Percentiles rank a stretch among this genome's conserved stretches.
Evolutionary conservation across 352 stramenopile genomes (phyloP).

Genomic region (Saprolegnia diclina): DNA sequence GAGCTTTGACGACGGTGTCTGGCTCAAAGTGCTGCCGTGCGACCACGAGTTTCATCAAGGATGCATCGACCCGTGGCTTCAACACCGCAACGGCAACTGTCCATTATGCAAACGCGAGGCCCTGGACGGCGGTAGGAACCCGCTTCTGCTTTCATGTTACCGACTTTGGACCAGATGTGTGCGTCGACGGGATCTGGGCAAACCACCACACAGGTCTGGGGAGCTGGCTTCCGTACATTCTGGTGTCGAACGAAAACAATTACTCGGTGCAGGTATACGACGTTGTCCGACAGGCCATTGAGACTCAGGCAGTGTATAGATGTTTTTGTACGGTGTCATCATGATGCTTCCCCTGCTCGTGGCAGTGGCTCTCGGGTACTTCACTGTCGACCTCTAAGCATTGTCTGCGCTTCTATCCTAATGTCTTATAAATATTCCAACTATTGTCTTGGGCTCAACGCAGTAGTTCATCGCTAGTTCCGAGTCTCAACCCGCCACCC

Average conservation of each 20-base stretch:
- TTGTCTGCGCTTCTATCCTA: not conserved
- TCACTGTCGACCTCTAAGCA: not conserved
- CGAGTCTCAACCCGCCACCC: no score
- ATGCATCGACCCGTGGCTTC: slow-evolving; percentile 26
- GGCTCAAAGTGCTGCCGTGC: slow-evolving; percentile 23
- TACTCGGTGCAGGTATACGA: not conserved
- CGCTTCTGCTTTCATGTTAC: not conserved
- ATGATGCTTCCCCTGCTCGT: slow-evolving; percentile 4
- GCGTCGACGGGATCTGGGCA: not conserved
- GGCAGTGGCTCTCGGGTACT: not conserved
- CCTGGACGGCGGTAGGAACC: slow-evolving; percentile 5
- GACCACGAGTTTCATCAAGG: slow-evolving; percentile 19
- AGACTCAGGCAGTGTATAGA: not conserved
- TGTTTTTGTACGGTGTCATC: slow-evolving; percentile 5
- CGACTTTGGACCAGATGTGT: not conserved
- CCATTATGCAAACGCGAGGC: slow-evolving; percentile 24
- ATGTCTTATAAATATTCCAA: not conserved
- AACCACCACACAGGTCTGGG: no score
- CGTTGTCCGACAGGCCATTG: not conserved
- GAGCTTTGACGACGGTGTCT: slow-evolving; percentile 5
- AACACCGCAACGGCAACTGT: slow-evolving; percentile 20
- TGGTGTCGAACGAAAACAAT: no score
- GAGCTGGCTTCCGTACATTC: no score
- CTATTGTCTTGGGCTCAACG: no score
- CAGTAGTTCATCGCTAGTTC: no score